Evolutionary conservation across 352 stramenopile species (phyloP), one percentile per base, ranked within the genome.

Genomic region (Phytophthora pinifolia): DNA sequence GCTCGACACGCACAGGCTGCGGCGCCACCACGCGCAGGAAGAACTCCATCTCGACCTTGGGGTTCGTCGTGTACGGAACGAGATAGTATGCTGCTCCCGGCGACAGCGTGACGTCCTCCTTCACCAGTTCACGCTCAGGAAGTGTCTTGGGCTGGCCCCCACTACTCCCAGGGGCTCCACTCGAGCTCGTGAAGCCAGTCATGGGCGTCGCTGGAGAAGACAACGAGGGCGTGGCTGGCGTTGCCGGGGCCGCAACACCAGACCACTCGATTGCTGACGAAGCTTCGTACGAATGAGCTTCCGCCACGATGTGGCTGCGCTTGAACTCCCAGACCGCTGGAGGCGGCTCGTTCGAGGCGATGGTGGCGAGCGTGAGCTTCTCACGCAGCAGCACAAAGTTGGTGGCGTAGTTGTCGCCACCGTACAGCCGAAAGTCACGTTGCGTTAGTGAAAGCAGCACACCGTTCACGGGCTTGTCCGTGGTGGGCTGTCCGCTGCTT

Each of bases 31-130:
- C 70, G 9, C 90, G 86, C 27, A 97, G 52, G 60, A 92, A 95
- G 49, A 96, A 97, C 42, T 94, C 84, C 71, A 94, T 93, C 41
- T 96, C 88, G 34, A 92, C 85, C 50, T 87, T 90, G 27, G 65
- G 48, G 54, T 91, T 77, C 22, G 81, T 74, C 1, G 88, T 91
- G 63, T 94, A 92, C 9, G 88, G 83, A 7, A 97, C 60, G 13
- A 97, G 62, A 46, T 86, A 88, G 53, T 97, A 97, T 13, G 70
- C 57, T 13, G 59, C 72, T 37, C 79, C 74, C 0, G 86, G 77
- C 29, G 95, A 80, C 2, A 97, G 66, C 13, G 71, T 65, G 13
- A 97, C 49, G 5, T 88, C 76, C 46, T 87, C 84, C 36, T 81
- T 84, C 3, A 85, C 67, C 7, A 96, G 69, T 49, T 97, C 89